phyloP scores from a whole-genome alignment of 2,329 filamentous ascomycete species.

The Sclerotinia nivalis region DNA sequence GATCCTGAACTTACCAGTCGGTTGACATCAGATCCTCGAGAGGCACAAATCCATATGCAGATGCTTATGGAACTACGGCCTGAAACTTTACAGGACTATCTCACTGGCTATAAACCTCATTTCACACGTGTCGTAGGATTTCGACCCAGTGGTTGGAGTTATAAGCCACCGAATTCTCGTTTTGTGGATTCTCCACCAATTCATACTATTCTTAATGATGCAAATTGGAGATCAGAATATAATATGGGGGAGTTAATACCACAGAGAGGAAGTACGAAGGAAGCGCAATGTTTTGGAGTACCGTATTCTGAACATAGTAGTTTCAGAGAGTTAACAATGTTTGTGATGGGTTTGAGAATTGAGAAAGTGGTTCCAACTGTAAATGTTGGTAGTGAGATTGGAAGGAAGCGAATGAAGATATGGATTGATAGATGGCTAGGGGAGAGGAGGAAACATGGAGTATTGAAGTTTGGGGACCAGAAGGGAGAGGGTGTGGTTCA shows the following conservation, averaged over 20 bases:
- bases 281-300: slow-evolving; percentile 87
- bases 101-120: slow-evolving; percentile 74
- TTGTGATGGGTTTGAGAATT: slow-evolving; percentile 82
- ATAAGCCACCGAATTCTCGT: slow-evolving; percentile 67
- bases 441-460: slow-evolving; percentile 58
- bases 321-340: slow-evolving; percentile 92
- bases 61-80: slow-evolving; percentile 90
- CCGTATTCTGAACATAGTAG: slow-evolving; percentile 96
- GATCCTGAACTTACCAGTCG: slow-evolving; percentile 77
- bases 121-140: slow-evolving; percentile 90
- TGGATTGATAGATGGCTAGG: slow-evolving; percentile 65
- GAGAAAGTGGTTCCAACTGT: slow-evolving; percentile 92
- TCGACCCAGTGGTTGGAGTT: slow-evolving; percentile 92
- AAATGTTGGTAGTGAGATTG: slow-evolving; percentile 66
- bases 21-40: slow-evolving; percentile 76
- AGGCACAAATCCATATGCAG: slow-evolving; percentile 97
- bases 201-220: slow-evolving; percentile 61
- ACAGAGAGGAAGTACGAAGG: slow-evolving; percentile 78
- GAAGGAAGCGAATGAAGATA: slow-evolving; percentile 60
- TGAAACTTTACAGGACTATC: slow-evolving; percentile 87
- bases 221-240: slow-evolving; percentile 72
- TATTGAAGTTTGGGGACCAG: slow-evolving; percentile 44
- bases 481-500: slow-evolving; percentile 36
- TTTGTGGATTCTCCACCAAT: slow-evolving; percentile 64
- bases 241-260: slow-evolving; percentile 70